phyloP scores from a whole-genome alignment of 257 asterid genomes.

The Solanum pimpinellifolium region DNA sequence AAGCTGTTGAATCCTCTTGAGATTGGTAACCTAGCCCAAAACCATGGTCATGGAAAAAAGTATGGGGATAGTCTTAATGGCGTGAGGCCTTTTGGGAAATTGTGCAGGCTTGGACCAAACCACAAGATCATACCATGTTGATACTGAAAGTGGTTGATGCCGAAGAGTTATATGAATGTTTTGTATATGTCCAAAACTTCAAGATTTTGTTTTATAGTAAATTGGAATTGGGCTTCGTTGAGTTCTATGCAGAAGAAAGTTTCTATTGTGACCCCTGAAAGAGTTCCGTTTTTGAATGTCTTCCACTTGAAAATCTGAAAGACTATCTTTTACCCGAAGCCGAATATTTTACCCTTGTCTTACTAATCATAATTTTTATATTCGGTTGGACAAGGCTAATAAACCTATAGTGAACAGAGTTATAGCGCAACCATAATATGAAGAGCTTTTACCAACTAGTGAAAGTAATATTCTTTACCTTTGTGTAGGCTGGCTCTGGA shows the following conservation, averaged over 20 bases:
- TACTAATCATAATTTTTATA: not conserved
- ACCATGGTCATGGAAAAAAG: no score
- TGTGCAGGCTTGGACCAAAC: not conserved
- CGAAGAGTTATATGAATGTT: not conserved
- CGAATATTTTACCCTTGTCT: not conserved
- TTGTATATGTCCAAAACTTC: not conserved
- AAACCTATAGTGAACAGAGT: not conserved
- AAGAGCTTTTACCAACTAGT: no score
- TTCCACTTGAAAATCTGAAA: not conserved
- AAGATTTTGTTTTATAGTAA: not conserved
- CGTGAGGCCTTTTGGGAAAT: not conserved
- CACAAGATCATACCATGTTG: not conserved
- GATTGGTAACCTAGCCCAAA: no score
- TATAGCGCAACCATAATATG: no score
- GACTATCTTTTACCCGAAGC: not conserved
- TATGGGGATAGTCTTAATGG: not conserved
- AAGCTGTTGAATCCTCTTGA: not conserved
- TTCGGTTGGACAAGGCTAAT: not conserved
- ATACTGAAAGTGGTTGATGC: not conserved
- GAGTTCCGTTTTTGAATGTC: not conserved
- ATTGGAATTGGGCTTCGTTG: not conserved
- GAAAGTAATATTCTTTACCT: no score
- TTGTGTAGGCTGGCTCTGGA: no score
- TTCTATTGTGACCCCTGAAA: not conserved
- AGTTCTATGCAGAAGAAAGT: not conserved